phyloP scores from a whole-genome alignment of 1,139 yeast species.

The Lodderomyces margitis region DNA sequence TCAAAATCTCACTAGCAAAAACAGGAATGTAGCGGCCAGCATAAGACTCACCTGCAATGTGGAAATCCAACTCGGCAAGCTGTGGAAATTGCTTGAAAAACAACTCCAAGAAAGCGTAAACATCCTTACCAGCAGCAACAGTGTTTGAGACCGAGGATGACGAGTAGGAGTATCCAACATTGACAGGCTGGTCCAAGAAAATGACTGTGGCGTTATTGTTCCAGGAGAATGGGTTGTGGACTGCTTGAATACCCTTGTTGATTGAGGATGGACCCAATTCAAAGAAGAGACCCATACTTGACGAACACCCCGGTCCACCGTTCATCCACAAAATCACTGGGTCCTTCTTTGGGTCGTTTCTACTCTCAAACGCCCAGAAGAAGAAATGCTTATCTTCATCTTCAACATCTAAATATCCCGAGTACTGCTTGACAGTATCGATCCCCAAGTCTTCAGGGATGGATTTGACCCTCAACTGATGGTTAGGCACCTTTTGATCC shows the following conservation, averaged over 20 bases:
- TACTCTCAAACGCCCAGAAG: conserved; percentile 45
- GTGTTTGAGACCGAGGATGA: too few species aligned
- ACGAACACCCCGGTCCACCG: conserved; percentile 49
- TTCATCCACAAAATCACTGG: conserved; percentile 46
- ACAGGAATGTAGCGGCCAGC: too few species aligned
- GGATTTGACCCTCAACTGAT: conserved; percentile 59
- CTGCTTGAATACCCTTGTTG: conserved; percentile 34
- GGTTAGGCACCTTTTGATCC: conserved; percentile 47
- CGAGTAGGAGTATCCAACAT: conserved; percentile 58
- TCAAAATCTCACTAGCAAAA: conserved; percentile 81
- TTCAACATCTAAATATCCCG: conserved; percentile 83
- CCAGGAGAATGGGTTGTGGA: conserved; percentile 41
- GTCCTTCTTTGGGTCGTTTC: too few species aligned
- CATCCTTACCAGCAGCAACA: too few species aligned
- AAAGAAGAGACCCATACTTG: conserved; percentile 42
- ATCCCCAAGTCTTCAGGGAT: conserved; percentile 63
- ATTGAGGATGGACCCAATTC: conserved; percentile 46
- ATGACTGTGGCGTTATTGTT: conserved; percentile 44
- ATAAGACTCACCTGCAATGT: too few species aligned
- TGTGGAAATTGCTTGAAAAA: too few species aligned
- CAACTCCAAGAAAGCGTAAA: too few species aligned
- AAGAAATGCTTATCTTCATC: conserved; percentile 76
- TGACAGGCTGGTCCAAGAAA: too few species aligned
- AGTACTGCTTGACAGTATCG: conserved; percentile 75
- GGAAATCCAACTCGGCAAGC: too few species aligned